Percentiles rank a stretch among this genome's conserved stretches.
These are phyloP conservation scores for Sporothrix globosa DNA, from an alignment of 2,329 filamentous ascomycete species.

Conservation along the genomic window DNA sequence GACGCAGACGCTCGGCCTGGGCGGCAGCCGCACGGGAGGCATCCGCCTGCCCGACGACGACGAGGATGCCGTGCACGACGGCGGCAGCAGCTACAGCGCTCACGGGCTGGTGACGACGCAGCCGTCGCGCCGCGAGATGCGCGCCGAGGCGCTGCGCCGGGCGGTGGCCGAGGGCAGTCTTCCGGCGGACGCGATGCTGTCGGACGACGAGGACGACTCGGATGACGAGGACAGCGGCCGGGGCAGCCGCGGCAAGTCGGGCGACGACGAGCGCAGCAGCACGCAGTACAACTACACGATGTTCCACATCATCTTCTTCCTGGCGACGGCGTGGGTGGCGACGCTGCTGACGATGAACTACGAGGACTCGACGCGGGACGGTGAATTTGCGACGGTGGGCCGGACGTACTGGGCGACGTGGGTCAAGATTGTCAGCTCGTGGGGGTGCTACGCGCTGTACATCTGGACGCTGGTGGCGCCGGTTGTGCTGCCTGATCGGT, in stretches of 20 bases:
- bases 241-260: slow-evolving; percentile 62
- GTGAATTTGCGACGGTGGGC: slow-evolving; percentile 88
- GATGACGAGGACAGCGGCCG: slow-evolving; percentile 70
- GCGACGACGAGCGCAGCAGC: slow-evolving; percentile 84
- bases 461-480: slow-evolving; percentile 91
- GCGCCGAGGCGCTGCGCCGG: slow-evolving; percentile 83
- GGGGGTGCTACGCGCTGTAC: slow-evolving; percentile 95
- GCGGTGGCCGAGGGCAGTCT: slow-evolving; percentile 92
- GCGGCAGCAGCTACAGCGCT: slow-evolving; percentile 28
- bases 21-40: slow-evolving; percentile 62
- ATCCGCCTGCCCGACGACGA: slow-evolving; percentile 69
- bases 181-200: slow-evolving; percentile 85
- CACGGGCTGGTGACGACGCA: slow-evolving; percentile 89
- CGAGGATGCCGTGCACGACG: slow-evolving; percentile 32
- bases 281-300: slow-evolving; percentile 96
- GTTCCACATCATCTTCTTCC: slow-evolving; percentile 97
- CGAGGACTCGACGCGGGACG: slow-evolving; percentile 63
- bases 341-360: slow-evolving; percentile 81
- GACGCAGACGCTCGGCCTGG: slow-evolving; percentile 81
- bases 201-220: slow-evolving; percentile 65
- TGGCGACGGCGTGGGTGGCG: slow-evolving; percentile 94
- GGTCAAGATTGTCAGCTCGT: slow-evolving; percentile 98
- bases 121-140: slow-evolving; percentile 86
- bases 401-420: slow-evolving; percentile 96
- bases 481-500: slow-evolving; percentile 80